Conservation (phyloP, 805 yeast genomes). For the Starmera quercuum region DNA sequence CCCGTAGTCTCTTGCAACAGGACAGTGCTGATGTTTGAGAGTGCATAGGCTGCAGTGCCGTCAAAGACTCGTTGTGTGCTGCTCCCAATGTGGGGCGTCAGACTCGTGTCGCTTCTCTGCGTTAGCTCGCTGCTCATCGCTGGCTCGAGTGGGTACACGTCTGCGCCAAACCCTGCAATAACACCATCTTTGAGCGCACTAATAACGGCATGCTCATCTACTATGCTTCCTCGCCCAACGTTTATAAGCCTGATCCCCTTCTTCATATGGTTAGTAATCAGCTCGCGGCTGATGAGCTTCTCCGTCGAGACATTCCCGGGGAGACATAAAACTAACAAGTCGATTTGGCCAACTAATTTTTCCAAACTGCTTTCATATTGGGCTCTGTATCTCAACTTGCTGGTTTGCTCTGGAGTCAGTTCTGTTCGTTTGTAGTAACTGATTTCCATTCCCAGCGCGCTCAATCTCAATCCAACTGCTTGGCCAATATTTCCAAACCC, state of each 20-base stretch:
- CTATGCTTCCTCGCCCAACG: slow-evolving; percentile 50
- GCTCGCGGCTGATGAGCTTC: slow-evolving; percentile 36
- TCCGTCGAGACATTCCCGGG: slow-evolving; percentile 49
- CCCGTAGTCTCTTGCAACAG: too few species aligned
- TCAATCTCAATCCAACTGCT: slow-evolving; percentile 41
- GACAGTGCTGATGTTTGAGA: slow-evolving; percentile 36
- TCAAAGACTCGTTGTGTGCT: slow-evolving; percentile 41
- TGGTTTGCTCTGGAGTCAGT: slow-evolving; percentile 22
- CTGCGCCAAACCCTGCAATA: slow-evolving; percentile 43
- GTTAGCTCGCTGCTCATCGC: slow-evolving; percentile 19
- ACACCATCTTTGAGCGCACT: slow-evolving; percentile 23
- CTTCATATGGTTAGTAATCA: slow-evolving; percentile 29
- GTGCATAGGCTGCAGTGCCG: slow-evolving; percentile 34
- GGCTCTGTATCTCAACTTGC: slow-evolving; percentile 25
- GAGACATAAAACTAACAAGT: slow-evolving; percentile 46
- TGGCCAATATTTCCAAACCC: slow-evolving; percentile 61
- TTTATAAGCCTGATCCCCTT: slow-evolving; percentile 43
- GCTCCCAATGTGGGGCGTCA: slow-evolving; percentile 61
- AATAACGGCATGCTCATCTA: slow-evolving; percentile 45
- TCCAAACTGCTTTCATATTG: slow-evolving; percentile 28
- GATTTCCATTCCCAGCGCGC: slow-evolving; percentile 50
- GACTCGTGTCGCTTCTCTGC: slow-evolving; percentile 33
- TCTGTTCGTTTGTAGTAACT: slow-evolving; percentile 44
- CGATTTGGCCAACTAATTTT: slow-evolving; percentile 31
- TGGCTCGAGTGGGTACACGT: slow-evolving; percentile 56